phyloP scores from a whole-genome alignment of 768 basidiomycete genomes.

The Boletus reticuloceps region DNA sequence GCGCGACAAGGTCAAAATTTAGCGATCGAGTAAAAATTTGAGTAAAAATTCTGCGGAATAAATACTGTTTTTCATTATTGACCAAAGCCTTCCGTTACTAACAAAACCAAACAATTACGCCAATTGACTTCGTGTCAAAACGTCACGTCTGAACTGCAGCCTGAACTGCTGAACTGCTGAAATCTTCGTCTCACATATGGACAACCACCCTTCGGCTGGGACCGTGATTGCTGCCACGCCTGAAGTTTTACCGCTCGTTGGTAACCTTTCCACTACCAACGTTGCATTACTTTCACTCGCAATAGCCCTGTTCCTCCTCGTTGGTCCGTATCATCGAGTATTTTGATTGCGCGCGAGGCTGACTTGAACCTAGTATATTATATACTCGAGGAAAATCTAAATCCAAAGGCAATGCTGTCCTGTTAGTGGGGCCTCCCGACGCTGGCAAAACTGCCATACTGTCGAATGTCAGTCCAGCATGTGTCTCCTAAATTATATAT shows the following conservation, averaged over 20 bases:
- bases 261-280: constrained; percentile 38
- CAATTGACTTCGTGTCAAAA: background rate
- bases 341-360: constrained; percentile 7
- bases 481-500: background rate
- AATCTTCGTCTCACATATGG: constrained; percentile 9
- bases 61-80: constrained; percentile 18
- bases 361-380: constrained; percentile 42
- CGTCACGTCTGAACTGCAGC: background rate
- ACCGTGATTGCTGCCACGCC: constrained; percentile 20
- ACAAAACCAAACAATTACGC: constrained; percentile 22
- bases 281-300: constrained; percentile 42
- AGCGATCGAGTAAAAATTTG: no score
- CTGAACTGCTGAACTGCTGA: background rate
- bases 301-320: constrained; percentile 42
- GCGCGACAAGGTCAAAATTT: no score
- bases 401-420: constrained; percentile 55
- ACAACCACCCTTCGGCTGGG: constrained; percentile 2
- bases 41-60: no score
- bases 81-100: constrained; percentile 8
- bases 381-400: constrained; percentile 42
- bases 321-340: constrained; percentile 35
- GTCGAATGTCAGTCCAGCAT: constrained; percentile 50
- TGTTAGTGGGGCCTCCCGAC: constrained; percentile 75
- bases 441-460: constrained; percentile 81
- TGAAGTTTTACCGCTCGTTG: constrained; percentile 35